Percentiles rank a stretch among this genome's conserved stretches.
These are phyloP conservation scores for Cordyceps javanica DNA, from an alignment of 2,329 filamentous ascomycete species.

Conservation along the genomic window DNA sequence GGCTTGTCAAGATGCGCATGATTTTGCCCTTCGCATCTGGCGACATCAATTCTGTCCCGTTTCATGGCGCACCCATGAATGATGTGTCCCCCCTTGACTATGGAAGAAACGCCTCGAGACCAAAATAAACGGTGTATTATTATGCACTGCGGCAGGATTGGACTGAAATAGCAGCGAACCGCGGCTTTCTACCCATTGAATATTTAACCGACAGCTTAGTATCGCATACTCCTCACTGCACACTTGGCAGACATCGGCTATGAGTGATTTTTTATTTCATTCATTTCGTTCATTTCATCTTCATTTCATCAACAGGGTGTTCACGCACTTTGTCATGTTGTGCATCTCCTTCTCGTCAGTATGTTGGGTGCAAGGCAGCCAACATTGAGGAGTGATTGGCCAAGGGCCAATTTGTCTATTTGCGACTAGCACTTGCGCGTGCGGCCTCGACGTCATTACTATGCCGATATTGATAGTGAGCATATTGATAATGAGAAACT, in stretches of 20 bases:
- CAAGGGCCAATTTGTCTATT: neutral
- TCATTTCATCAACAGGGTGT: no score
- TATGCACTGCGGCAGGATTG: no score
- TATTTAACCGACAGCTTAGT: neutral
- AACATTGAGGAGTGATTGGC: neutral
- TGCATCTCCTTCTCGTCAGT: no score
- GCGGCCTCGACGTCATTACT: neutral
- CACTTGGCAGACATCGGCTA: no score
- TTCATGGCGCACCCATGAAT: neutral
- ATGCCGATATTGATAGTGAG: neutral
- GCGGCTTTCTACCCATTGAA: neutral
- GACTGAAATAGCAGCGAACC: neutral
- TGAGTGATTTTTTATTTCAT: no score
- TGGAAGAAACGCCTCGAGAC: neutral
- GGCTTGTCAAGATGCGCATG: neutral
- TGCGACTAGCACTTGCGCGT: neutral
- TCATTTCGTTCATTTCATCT: no score
- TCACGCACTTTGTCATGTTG: no score
- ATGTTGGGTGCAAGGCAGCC: no score
- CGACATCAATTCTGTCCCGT: neutral
- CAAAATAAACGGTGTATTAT: neutral
- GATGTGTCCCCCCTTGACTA: neutral
- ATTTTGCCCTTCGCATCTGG: neutral
- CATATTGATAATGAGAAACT: no score
- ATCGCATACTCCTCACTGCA: neutral